Evolutionary conservation across 208 protist species (phyloP).

Genomic region (Kentomonas sorsogonicus): DNA sequence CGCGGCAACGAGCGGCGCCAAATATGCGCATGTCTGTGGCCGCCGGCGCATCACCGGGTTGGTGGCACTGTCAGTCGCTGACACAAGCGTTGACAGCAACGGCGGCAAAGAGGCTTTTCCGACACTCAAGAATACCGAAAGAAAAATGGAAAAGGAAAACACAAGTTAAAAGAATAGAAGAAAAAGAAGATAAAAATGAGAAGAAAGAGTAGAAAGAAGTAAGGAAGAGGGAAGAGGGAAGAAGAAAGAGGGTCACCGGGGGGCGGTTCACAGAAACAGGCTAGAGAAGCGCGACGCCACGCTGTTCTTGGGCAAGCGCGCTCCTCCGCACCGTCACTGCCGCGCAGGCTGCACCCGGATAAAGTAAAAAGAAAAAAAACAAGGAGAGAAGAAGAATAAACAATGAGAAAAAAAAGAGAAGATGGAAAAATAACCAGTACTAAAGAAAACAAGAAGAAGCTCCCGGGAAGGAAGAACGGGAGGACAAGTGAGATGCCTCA

Average conservation of each 20-base stretch:
- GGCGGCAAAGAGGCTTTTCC: too few species aligned
- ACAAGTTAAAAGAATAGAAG: slow-evolving; percentile 1
- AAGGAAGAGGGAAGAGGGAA: slow-evolving; percentile 2
- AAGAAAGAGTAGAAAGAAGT: background rate
- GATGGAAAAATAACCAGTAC: background rate
- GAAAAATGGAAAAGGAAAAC: too few species aligned
- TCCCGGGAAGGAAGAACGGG: background rate
- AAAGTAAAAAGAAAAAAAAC: background rate
- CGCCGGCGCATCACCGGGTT: too few species aligned
- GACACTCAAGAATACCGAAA: too few species aligned
- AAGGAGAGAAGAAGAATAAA: background rate
- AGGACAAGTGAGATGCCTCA: background rate
- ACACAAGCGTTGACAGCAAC: too few species aligned
- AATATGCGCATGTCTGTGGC: too few species aligned
- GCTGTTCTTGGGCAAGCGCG: too few species aligned
- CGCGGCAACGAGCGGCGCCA: background rate
- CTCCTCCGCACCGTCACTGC: too few species aligned
- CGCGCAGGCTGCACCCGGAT: background rate
- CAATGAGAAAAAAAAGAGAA: too few species aligned
- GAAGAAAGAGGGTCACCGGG: background rate
- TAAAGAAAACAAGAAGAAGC: background rate
- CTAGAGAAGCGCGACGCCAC: too few species aligned
- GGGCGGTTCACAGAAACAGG: too few species aligned
- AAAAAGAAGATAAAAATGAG: background rate
- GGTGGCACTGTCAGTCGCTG: background rate